Conservation (phyloP, 2,329 filamentous ascomycete species). For the Alternaria rosae region DNA sequence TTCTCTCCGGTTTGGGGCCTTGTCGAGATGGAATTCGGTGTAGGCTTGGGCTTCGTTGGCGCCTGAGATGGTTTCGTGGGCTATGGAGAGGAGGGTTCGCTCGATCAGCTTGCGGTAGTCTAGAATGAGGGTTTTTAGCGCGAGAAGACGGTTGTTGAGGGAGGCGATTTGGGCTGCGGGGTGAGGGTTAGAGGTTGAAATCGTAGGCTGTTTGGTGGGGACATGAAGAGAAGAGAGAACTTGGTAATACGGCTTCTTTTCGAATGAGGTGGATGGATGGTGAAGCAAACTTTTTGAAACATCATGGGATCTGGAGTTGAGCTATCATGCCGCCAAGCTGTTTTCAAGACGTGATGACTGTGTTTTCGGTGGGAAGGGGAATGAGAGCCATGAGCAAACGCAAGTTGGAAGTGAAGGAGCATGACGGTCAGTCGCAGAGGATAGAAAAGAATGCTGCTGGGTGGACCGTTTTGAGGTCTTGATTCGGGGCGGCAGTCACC, state of each 20-base stretch:
- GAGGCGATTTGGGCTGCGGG: not conserved
- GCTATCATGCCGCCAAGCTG: not conserved
- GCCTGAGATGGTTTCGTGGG: not conserved
- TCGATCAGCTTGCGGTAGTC: not conserved
- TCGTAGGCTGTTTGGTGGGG: not conserved
- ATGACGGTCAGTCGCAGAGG: not conserved
- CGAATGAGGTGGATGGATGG: not conserved
- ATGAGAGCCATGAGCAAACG: not conserved
- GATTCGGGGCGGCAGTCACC: not conserved
- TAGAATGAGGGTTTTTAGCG: not conserved
- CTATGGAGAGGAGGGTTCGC: not conserved
- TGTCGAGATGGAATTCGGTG: not conserved
- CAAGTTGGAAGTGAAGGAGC: not conserved
- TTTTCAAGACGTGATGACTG: not conserved
- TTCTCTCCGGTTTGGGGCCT: not conserved
- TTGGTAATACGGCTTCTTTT: not conserved
- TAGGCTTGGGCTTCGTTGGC: not conserved
- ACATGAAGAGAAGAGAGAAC: not conserved
- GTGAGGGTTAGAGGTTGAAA: not conserved
- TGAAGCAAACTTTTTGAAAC: not conserved
- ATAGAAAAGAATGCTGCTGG: not conserved
- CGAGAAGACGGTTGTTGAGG: not conserved
- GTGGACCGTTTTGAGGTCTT: not conserved
- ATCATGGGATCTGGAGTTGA: not conserved
- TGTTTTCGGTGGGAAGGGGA: not conserved